These are phyloP conservation scores for Lycium ferocissimum DNA, from an alignment of 257 asterid species.

Conservation along the genomic window DNA sequence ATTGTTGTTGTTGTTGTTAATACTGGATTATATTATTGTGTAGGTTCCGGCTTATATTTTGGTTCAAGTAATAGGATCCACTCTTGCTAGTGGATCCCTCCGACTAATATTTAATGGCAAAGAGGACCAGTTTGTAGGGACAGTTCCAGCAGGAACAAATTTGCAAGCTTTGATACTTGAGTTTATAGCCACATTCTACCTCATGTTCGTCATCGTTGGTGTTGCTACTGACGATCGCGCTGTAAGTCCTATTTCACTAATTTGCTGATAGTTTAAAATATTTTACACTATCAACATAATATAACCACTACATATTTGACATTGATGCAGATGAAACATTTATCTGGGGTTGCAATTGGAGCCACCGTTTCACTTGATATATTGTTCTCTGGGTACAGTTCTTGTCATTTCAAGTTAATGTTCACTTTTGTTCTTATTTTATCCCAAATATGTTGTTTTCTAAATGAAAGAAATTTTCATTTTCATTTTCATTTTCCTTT, in stretches of 20 bases:
- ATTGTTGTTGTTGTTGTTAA: background rate
- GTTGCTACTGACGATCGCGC: conserved; percentile 41
- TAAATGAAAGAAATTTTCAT: background rate
- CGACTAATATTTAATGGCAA: conserved; percentile 34
- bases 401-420: background rate
- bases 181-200: conserved; percentile 43
- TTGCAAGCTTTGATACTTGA: conserved; percentile 41
- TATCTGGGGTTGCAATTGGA: conserved; percentile 41
- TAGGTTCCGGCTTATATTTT: conserved; percentile 35
- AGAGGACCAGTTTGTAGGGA: conserved; percentile 41
- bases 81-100: conserved; percentile 42
- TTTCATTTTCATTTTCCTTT: background rate
- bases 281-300: background rate
- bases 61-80: conserved; percentile 44
- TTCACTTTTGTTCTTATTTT: too few species aligned
- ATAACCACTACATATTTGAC: background rate
- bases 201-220: conserved; percentile 43
- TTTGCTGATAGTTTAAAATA: background rate
- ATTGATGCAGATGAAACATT: conserved; percentile 33
- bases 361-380: conserved; percentile 37
- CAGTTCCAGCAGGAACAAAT: conserved; percentile 44
- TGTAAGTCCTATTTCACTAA: conserved; percentile 14
- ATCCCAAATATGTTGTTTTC: background rate
- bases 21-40: background rate
- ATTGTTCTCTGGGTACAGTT: conserved; percentile 45